phyloP scores from a whole-genome alignment of 345 rosid genomes.

The Pseudoturritis turrita region DNA sequence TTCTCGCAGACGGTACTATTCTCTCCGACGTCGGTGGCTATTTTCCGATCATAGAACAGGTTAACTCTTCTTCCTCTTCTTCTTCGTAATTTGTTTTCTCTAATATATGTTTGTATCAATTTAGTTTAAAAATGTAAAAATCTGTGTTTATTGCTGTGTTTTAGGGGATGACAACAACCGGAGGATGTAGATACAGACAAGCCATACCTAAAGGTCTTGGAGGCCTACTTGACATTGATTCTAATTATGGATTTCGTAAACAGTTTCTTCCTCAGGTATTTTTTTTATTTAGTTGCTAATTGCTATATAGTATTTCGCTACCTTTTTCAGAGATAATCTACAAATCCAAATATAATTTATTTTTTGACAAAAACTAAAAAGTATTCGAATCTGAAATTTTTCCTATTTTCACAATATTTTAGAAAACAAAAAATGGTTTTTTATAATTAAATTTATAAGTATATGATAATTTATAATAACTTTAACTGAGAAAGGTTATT shows the following conservation, averaged over 20 bases:
- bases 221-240: conserved; percentile 62
- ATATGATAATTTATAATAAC: too few relatives aligned
- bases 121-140: neutral
- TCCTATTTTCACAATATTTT: too few relatives aligned
- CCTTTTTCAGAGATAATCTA: too few relatives aligned
- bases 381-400: too few relatives aligned
- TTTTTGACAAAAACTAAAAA: too few relatives aligned
- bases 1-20: conserved; percentile 60
- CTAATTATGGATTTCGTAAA: conserved; percentile 71
- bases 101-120: neutral
- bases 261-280: conserved; percentile 77
- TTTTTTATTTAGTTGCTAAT: neutral
- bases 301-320: too few relatives aligned
- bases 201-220: conserved; percentile 69
- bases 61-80: conserved; percentile 1
- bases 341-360: too few relatives aligned
- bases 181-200: conserved; percentile 81
- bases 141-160: neutral
- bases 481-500: too few relatives aligned
- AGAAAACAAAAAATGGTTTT: too few relatives aligned
- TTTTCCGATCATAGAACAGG: conserved; percentile 93
- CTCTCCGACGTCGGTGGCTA: conserved; percentile 81
- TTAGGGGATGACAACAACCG: conserved; percentile 68
- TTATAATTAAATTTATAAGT: too few relatives aligned
- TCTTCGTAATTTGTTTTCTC: neutral